Evolutionary conservation across 1,284 basidiomycete genomes (phyloP).

Genomic region (Pseudozyma flocculosa): DNA sequence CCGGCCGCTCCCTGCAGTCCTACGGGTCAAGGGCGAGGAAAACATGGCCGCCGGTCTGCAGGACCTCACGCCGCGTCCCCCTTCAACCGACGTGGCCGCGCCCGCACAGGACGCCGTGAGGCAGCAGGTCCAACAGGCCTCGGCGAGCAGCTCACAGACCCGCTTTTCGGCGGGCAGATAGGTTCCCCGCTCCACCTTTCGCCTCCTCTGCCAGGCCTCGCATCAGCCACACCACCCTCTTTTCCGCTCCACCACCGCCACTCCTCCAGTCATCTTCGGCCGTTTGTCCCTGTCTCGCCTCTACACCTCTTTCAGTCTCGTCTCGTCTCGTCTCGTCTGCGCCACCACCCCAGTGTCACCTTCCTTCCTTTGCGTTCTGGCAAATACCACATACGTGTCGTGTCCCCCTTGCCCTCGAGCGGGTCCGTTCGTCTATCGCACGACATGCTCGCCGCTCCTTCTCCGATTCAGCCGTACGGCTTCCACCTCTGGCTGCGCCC

Average conservation of each 20-base stretch:
- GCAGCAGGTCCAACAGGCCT: not conserved
- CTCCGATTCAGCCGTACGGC: not conserved
- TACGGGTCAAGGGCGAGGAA: conserved; percentile 42
- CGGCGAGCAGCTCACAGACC: not conserved
- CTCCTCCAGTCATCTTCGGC: no score
- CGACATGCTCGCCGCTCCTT: not conserved
- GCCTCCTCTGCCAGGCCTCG: no score
- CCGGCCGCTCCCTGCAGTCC: conserved; percentile 1
- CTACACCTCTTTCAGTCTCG: no score
- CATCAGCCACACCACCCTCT: no score
- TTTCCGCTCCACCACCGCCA: no score
- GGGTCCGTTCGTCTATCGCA: not conserved
- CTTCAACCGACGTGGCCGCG: not conserved
- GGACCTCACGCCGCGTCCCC: conserved; percentile 29
- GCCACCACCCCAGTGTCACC: no score
- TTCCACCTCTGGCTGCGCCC: not conserved
- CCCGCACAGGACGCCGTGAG: not conserved
- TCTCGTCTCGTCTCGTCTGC: no score
- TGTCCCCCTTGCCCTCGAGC: no score
- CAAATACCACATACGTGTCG: no score
- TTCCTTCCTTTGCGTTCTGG: no score
- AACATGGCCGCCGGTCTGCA: conserved; percentile 40
- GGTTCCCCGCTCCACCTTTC: not conserved
- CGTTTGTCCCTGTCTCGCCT: no score
- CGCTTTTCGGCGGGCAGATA: not conserved